Evolutionary conservation across 1,284 basidiomycete species (phyloP), one percentile per base, ranked within the genome.

Genomic region (Sporisorium graminicola): DNA sequence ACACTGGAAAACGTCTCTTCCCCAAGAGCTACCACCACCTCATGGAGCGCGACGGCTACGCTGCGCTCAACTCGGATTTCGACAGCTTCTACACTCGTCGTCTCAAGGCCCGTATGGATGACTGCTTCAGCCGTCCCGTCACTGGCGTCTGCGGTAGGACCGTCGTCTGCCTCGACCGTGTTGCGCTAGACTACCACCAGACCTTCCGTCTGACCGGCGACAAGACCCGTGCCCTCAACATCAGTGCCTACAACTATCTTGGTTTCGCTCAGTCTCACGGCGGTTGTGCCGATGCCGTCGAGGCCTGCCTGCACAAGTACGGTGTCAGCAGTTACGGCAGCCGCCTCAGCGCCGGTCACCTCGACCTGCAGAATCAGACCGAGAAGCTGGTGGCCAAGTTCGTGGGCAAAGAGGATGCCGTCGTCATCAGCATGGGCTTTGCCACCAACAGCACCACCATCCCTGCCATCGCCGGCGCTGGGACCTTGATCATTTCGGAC

Each of bases 181-280:
- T 90, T 74, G 93, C 94, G 3, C 87, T 90, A 57, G 93, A 98
- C 86, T 91, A 92, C 88, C 93, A 94, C 87, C 88, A 90, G 82
- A 92, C 91, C 8, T 93, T 94, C 78, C 86, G 91, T 46, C 88
- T 92, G 77, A 92, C 93, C 1, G 96, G 95, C 71, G 90, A 90
- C 44, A 95, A 94, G 1, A 87, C 86, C 14, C 93, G 95, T 63
- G 93, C 92, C 0, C 91, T 99, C 81, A 99, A 99, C 87, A 92
- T 98, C 79, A 96, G 94, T 10, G 98, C 95, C 6, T 99, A 99
- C 89, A 99, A 99, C 88, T 99, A 99, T 86, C 93, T 99, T 80
- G 96, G 97, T 6, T 99, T 99, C 83, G 96, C 96, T 1, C 94
- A 98, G 86, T 93, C 92, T 27, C 90, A 91, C 16, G 96, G 97